Percentiles rank a stretch among this genome's conserved stretches.
Conservation (phyloP, 306 rosid genomes). For the Malus sieversii region DNA sequence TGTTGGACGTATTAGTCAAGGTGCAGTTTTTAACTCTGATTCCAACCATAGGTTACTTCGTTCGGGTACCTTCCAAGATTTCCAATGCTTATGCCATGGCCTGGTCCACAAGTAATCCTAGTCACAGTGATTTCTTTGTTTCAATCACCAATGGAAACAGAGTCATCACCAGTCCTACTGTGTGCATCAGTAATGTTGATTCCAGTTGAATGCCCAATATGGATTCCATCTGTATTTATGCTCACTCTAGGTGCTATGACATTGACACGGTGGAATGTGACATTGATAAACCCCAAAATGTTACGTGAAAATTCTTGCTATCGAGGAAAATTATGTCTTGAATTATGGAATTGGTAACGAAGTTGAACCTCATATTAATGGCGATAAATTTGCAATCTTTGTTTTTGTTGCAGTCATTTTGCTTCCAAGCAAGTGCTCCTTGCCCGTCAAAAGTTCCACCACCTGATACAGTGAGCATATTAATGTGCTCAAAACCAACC, state of each 20-base stretch:
- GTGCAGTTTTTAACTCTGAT: no score
- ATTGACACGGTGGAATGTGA: not conserved
- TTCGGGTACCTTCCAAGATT: no score
- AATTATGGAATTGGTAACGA: not conserved
- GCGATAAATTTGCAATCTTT: not conserved
- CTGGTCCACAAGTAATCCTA: not conserved
- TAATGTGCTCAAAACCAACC: not conserved
- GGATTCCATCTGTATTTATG: not conserved
- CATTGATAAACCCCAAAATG: not conserved
- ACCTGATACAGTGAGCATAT: not conserved
- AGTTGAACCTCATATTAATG: not conserved
- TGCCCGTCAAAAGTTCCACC: not conserved
- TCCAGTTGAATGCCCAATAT: not conserved
- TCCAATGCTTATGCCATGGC: no score
- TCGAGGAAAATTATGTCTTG: not conserved
- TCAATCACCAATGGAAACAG: not conserved
- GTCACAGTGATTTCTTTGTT: not conserved
- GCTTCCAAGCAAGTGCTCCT: not conserved
- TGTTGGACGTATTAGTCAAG: no score
- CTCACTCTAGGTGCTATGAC: not conserved
- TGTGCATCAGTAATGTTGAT: not conserved
- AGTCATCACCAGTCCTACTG: not conserved
- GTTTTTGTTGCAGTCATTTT: not conserved
- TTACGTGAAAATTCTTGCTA: not conserved
- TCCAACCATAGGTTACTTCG: no score